Base-by-base conservation (phyloP, 2,329 filamentous ascomycete genomes). In the Nigrospora osmanthi region DNA sequence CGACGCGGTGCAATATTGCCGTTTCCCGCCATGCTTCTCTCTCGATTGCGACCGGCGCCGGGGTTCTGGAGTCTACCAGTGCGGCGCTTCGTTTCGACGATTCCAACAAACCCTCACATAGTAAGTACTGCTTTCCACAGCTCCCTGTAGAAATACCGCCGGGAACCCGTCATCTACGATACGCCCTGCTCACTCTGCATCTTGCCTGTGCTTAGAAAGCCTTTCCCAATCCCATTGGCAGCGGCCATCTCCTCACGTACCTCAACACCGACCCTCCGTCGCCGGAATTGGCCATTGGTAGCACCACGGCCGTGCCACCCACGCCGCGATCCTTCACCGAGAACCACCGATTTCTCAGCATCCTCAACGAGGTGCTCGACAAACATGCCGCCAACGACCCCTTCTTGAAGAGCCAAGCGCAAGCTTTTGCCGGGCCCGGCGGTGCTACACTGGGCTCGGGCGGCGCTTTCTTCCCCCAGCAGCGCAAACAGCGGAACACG, bases 271-370 rank as follows among this genome's bases (percentile, higher is more conserved):
- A 69, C 13, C 79, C 80, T 2, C 80, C 81, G 0, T 74, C 66
- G 4, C 58, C 66, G 6, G 58, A 60, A 28, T 64, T 85, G 16
- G 71, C 80, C 13, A 76, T 86, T 48, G 82, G 82, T 40, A 77
- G 71, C 2, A 76, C 79, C 0, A 76, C 73, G 6, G 54, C 64
- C 14, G 49, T 83, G n/a, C 80, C 80, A 2, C 81, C 81, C 1
- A 82, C 78, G 0, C 78, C 82, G 4, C 63, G 67, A 35, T 74
- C 77, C 17, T 82, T 86, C 55, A 65, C 60, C 17, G 73, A 78
- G 55, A 86, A 85, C 57, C 70, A 64, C 11, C 61, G 65, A 17
- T 86, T 86, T 58, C 57, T 80, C n/a, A 56, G 64, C 11, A 75
- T 84, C 42, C 68, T 85, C 17, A 71, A 80, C 54, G 65, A 76